Evolutionary conservation across 192 early-diverging fungal species (phyloP).

Genomic region (Coemansia sp.): DNA sequence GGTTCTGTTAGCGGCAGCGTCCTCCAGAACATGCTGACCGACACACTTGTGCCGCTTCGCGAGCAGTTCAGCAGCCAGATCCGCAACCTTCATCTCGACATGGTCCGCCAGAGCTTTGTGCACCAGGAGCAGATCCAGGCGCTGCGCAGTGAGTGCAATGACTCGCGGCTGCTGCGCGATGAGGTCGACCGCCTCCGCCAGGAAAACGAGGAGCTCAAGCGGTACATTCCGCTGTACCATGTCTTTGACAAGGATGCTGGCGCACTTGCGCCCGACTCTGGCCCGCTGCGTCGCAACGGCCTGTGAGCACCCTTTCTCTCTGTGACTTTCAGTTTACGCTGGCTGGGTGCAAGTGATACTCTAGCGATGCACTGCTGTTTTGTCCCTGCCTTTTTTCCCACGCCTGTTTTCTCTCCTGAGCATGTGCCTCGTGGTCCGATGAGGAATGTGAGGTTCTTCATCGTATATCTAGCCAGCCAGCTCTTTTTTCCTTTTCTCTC

Average conservation of each 20-base stretch:
- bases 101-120: constrained; percentile 46
- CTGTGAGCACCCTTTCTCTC: not conserved
- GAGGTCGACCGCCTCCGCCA: constrained; percentile 44
- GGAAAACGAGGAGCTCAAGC: constrained; percentile 48
- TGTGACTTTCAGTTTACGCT: not conserved
- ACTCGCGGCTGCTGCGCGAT: constrained; percentile 30
- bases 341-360: no score
- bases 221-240: constrained; percentile 37
- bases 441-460: no score
- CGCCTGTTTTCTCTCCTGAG: not conserved
- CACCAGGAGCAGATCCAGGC: constrained; percentile 42
- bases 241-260: constrained; percentile 1
- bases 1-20: constrained; percentile 35
- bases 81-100: constrained; percentile 50
- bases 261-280: no score
- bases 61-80: constrained; percentile 49
- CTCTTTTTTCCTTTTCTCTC: not conserved
- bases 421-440: no score
- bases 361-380: no score
- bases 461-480: not conserved
- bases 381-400: not conserved
- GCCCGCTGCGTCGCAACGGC: not conserved
- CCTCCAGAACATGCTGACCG: constrained; percentile 39
- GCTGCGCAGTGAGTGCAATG: constrained; percentile 36
- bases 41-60: constrained; percentile 42